Evolutionary conservation across 2,329 filamentous ascomycete species (phyloP).

Genomic region (Zarea fungicola): DNA sequence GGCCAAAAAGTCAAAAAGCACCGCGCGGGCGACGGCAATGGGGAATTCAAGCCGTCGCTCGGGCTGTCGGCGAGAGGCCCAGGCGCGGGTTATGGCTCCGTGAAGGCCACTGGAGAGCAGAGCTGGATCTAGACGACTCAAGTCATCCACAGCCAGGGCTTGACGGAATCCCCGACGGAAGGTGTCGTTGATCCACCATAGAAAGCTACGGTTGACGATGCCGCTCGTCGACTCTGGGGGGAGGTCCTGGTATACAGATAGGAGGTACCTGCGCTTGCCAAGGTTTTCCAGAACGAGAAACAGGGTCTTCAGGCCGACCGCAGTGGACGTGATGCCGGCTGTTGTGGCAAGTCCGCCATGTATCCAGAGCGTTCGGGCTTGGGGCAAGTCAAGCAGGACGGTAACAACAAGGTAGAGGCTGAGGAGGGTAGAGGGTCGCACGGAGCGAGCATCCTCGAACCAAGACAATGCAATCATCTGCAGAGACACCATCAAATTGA

Average conservation of each 20-base stretch:
- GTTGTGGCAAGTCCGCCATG: constrained; percentile 15
- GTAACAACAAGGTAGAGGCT: constrained; percentile 25
- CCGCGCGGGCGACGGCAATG: background rate
- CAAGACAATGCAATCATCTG: constrained; percentile 24
- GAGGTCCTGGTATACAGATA: constrained; percentile 16
- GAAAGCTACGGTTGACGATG: constrained; percentile 27
- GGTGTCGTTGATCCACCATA: constrained; percentile 30
- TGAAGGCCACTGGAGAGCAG: constrained; percentile 12
- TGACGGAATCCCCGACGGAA: constrained; percentile 21
- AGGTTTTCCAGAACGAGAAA: constrained; percentile 26
- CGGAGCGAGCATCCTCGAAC: constrained; percentile 25
- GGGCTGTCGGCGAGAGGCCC: constrained; percentile 9
- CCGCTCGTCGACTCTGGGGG: constrained; percentile 29
- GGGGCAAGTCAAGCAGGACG: constrained; percentile 25
- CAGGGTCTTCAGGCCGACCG: constrained; percentile 21
- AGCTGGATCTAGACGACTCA: constrained; percentile 15
- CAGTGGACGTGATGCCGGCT: constrained; percentile 21
- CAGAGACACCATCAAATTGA: constrained; percentile 21
- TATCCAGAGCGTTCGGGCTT: constrained; percentile 28
- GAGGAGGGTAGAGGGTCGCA: constrained; percentile 28
- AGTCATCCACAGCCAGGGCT: constrained; percentile 13
- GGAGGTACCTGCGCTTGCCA: constrained; percentile 22
- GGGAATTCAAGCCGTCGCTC: constrained; percentile 10
- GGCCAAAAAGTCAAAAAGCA: constrained; percentile 1
- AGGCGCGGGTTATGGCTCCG: constrained; percentile 11